Evolutionary conservation across 495 filamentous ascomycete species (phyloP), one percentile per base, ranked within the genome.

Genomic region (Aspergillus sclerotioniger): DNA sequence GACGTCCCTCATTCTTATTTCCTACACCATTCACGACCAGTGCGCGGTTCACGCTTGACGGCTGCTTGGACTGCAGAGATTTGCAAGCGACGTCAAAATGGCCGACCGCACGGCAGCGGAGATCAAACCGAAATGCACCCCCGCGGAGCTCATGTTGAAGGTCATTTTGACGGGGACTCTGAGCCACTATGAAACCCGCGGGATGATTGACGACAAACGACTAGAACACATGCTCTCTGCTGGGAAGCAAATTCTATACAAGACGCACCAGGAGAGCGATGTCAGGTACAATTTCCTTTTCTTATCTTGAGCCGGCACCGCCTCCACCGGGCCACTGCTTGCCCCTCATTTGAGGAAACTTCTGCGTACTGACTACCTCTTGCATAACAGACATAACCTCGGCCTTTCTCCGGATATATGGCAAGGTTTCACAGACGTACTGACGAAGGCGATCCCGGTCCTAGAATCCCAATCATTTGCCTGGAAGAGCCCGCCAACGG

Each of bases 401-500:
- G 89, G 74, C 64, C 74, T 66, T 70, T 89, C 66, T 67, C 83
- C 50, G 66, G 83, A 87, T 53, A 82, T 89, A 52, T 92, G 89
- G 89, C 81, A 87, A 59, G 87, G 86, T 66, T 76, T 84, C 52
- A 76, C 76, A n/a, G 76, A 80, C 46, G 79, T 84, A 31, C 77
- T 92, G 58, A 75, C 73, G 19, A 78, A 80, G 57, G 83, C 84
- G 8, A 81, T 87, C 56, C 83, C 83, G 8, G 78, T 81, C 21
- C 80, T 87, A 52, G 82, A 85, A 61, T 76, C 76, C n/a, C 83
- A 86, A 47, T 86, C 83, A 29, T 86, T 76, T 65, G 80, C 74
- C 37, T 82, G 74, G 81, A 81, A 84, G 72, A 71, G 80, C 73
- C 69, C 86, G 66, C 54, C 82, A 70, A 50, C 78, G 72, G 64